These are phyloP conservation scores for Kuraishia piskuri DNA, from an alignment of 805 yeast genomes.

Conservation along the genomic window DNA sequence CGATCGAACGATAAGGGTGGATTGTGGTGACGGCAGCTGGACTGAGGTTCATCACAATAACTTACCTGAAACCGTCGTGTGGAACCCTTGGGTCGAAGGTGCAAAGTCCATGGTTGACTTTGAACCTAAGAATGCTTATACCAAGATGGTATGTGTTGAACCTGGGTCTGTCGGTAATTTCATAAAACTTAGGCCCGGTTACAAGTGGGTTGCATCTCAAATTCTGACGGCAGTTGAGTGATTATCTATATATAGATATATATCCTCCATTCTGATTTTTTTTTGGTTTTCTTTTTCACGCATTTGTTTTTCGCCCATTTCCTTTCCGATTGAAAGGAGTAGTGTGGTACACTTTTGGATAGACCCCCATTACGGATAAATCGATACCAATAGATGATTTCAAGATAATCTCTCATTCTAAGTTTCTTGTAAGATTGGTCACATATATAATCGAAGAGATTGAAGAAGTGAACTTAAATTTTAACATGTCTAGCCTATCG, in stretches of 20 bases:
- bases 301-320: not conserved
- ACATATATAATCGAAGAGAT: no score
- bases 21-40: slow-evolving; percentile 28
- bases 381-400: no score
- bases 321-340: no score
- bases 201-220: not conserved
- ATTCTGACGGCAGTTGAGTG: not conserved
- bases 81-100: slow-evolving; percentile 95
- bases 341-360: no score
- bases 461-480: no score
- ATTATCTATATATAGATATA: no score
- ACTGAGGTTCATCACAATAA: slow-evolving; percentile 59
- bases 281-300: no score
- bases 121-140: slow-evolving; percentile 74
- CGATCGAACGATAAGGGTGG: slow-evolving; percentile 50
- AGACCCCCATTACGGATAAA: no score
- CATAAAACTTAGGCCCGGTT: not conserved
- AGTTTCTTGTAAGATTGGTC: no score
- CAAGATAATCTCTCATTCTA: no score
- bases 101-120: slow-evolving; percentile 80
- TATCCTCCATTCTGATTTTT: no score
- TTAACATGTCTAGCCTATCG: not conserved
- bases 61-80: slow-evolving; percentile 65
- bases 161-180: slow-evolving; percentile 44
- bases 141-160: slow-evolving; percentile 87